Evolutionary conservation across 225 moss, liverwort and hornwort genomes (phyloP).

Genomic region (Ulota crispa): DNA sequence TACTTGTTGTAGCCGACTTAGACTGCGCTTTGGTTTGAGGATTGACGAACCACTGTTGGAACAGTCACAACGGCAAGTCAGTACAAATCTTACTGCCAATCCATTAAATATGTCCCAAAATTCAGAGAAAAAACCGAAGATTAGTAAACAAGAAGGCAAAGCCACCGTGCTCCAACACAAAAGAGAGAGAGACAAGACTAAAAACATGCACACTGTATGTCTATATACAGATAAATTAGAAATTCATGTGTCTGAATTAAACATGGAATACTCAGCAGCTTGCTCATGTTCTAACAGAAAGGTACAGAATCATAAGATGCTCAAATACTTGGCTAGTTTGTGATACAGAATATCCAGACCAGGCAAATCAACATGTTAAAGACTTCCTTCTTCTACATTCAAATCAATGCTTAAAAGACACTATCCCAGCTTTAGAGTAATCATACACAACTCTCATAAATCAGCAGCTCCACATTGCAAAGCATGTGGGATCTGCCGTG

Average conservation of each 20-base stretch:
- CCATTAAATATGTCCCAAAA: neutral
- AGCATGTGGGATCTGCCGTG: too few relatives aligned
- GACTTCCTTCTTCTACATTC: neutral
- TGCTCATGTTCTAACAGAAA: neutral
- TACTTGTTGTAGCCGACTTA: constrained; percentile 1
- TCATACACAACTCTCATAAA: neutral
- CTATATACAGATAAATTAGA: neutral
- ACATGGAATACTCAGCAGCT: neutral
- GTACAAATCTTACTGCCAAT: neutral
- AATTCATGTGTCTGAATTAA: neutral
- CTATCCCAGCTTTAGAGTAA: neutral
- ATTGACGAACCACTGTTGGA: constrained; percentile 26
- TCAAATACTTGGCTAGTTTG: neutral
- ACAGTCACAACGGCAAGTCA: constrained; percentile 17
- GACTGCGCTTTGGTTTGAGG: constrained; percentile 3
- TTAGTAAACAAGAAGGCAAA: neutral
- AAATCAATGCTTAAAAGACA: neutral
- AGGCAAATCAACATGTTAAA: neutral
- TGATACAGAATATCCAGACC: neutral
- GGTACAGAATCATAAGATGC: neutral
- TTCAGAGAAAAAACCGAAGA: neutral
- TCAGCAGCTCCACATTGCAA: neutral
- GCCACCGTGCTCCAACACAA: neutral
- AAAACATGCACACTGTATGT: neutral
- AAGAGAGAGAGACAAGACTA: neutral